Percentiles rank a stretch among this genome's conserved stretches.
Conservation (phyloP, 148 eudicot genomes). For the Polygonum maritimum region DNA sequence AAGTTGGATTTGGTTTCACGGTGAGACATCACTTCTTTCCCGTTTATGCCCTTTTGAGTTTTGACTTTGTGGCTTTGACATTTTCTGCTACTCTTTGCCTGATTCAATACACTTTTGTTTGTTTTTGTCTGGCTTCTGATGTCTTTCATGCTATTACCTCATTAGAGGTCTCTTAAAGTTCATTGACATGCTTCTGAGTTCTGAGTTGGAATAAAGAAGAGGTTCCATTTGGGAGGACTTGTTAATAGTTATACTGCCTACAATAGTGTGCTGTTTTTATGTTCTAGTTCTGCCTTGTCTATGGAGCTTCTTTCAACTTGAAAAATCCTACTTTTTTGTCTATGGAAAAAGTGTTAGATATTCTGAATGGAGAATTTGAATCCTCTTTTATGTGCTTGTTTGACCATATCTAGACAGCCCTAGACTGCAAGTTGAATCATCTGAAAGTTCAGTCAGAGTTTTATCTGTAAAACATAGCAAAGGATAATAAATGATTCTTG, state of each 20-base stretch:
- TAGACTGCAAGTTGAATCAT: neutral
- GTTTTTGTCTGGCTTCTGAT: neutral
- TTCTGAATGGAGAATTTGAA: neutral
- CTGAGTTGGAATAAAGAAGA: neutral
- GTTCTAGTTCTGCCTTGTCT: neutral
- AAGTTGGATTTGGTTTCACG: neutral
- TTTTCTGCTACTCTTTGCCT: neutral
- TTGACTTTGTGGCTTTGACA: neutral
- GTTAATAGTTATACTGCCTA: neutral
- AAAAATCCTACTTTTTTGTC: neutral
- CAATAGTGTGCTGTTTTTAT: neutral
- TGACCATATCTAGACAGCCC: neutral
- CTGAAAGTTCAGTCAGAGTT: neutral
- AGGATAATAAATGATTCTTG: neutral
- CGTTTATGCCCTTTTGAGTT: neutral
- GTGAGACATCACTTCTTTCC: neutral
- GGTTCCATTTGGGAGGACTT: neutral
- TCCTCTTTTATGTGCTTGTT: neutral
- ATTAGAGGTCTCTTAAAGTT: too few species aligned
- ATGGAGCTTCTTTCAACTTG: neutral
- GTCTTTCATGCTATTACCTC: neutral
- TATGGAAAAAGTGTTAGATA: neutral
- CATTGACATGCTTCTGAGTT: neutral
- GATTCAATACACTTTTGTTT: neutral
- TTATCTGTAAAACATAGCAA: neutral